A percentile compares a stretch with the other conserved stretches of the same genome.
These are phyloP conservation scores for Fusarium napiforme DNA, from an alignment of 2,329 filamentous ascomycete genomes.

Conservation along the genomic window DNA sequence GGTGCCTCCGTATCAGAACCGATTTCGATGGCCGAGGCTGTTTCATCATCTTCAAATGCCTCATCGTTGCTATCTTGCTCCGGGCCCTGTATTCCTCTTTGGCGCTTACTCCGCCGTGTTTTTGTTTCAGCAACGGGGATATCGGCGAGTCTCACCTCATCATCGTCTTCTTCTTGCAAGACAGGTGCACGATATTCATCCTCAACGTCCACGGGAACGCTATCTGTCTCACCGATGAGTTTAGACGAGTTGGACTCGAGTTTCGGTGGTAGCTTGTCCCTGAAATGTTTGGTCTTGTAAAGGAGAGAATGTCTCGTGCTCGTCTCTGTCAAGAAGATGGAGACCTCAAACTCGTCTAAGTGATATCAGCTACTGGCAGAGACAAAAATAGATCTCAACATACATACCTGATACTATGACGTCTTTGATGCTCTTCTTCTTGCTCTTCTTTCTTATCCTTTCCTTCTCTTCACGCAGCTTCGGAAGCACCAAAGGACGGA, in stretches of 20 bases:
- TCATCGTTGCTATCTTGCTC: slow-evolving; percentile 49
- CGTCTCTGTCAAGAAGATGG: slow-evolving; percentile 90
- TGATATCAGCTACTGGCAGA: slow-evolving; percentile 25
- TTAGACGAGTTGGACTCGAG: slow-evolving; percentile 71
- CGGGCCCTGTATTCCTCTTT: slow-evolving; percentile 39
- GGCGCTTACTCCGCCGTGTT: slow-evolving; percentile 46
- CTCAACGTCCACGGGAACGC: slow-evolving; percentile 65
- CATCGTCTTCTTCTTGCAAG: slow-evolving; percentile 63
- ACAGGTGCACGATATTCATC: slow-evolving; percentile 50
- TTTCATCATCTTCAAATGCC: slow-evolving; percentile 50
- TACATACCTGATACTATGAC: slow-evolving; percentile 78
- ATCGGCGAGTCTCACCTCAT: slow-evolving; percentile 48
- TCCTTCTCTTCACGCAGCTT: slow-evolving; percentile 90
- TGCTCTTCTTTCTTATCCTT: slow-evolving; percentile 67
- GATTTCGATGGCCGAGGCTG: slow-evolving; percentile 51
- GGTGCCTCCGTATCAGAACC: slow-evolving; percentile 55
- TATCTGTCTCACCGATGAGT: slow-evolving; percentile 67
- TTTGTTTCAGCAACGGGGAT: slow-evolving; percentile 46
- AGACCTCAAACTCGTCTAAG: slow-evolving; percentile 93
- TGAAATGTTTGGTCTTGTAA: slow-evolving; percentile 84
- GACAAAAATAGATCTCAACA: not conserved
- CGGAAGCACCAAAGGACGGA: slow-evolving; percentile 86
- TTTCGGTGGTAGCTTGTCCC: slow-evolving; percentile 63
- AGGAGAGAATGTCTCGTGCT: slow-evolving; percentile 86
- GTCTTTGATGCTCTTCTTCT: slow-evolving; percentile 87